Evolutionary conservation across 129 eudicot genomes (phyloP).

Genomic region (Lonicera japonica): DNA sequence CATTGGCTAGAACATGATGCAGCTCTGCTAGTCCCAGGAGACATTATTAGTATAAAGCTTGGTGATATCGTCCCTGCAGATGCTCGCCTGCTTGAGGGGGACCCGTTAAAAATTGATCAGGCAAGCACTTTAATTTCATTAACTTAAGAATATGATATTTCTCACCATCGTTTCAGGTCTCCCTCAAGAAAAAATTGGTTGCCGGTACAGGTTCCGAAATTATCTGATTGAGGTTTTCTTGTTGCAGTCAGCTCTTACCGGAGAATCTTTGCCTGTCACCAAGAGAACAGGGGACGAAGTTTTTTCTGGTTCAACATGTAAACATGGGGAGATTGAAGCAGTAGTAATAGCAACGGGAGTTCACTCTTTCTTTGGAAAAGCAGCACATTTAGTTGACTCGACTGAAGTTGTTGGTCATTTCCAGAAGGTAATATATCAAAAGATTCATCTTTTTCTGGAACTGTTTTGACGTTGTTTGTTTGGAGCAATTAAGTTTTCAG

Average conservation of each 20-base stretch:
- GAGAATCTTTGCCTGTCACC: conserved; percentile 58
- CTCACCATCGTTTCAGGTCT: background rate
- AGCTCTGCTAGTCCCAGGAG: conserved; percentile 52
- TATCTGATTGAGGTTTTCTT: background rate
- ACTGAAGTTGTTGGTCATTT: conserved; percentile 47
- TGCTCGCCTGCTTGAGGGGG: conserved; percentile 63
- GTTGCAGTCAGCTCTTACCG: conserved; percentile 52
- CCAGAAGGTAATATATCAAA: conserved; percentile 28
- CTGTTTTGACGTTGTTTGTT: too few species aligned
- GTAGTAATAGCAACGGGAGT: conserved; percentile 59
- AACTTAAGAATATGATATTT: background rate
- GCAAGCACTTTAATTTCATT: conserved; percentile 5
- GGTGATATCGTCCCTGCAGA: conserved; percentile 71
- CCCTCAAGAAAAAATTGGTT: background rate
- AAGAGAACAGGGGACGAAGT: conserved; percentile 54
- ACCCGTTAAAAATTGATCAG: conserved; percentile 52
- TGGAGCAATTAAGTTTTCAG: too few species aligned
- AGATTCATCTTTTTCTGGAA: background rate
- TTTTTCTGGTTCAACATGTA: conserved; percentile 54
- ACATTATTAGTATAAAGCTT: conserved; percentile 52
- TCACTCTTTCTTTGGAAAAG: conserved; percentile 50
- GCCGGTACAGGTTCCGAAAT: too few species aligned
- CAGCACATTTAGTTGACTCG: conserved; percentile 51
- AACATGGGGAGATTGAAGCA: conserved; percentile 57
- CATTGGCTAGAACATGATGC: conserved; percentile 54